Evolutionary conservation across 208 protist genomes (phyloP), one percentile per base, ranked within the genome.

Genomic region (Blechomonas ayalai): DNA sequence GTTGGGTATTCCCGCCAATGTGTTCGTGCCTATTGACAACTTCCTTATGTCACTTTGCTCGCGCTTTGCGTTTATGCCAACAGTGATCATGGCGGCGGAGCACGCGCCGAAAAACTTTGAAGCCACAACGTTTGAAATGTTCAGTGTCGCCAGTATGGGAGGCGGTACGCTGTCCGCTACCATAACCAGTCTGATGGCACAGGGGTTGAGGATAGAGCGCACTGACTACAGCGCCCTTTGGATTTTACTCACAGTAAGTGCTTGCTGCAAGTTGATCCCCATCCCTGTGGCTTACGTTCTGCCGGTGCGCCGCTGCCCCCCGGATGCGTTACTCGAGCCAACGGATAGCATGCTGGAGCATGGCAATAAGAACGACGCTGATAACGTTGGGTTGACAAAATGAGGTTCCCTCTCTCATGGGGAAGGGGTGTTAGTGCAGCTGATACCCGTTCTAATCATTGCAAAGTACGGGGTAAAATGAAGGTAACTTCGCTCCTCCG

Each of bases 61-160:
- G 15, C 71, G 71, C 48, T 74, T 79, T 31, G 71, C 71, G 25
- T 74, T 74, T 37, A 79, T 79, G 71, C 71, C 71, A 16, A 67
- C 65, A 22, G 29, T 79, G 9, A 47, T 47, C 6, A 61, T 79
- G 52, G 71, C 71, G 12, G 63, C 71, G 18, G 71, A 79, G 46
- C 66, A 71, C 56, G 54, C 65, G n/a, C 71, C 71, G 25, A 63
- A 57, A 47, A 48, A 43, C 44, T 74, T 73, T 24, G 60, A 73
- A 53, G 60, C 60, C 18, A 74, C 60, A 15, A 43, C 57, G 4
- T 69, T 79, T 15, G 71, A 79, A 20, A 50, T 79, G 8, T 73
- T 79, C 55, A 68, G 59, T 28, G 59, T 70, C 4, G 54, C 61
- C 15, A 55, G 51, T 40, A 68, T 72, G 12, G 48, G 33, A 20